phyloP scores from a whole-genome alignment of 495 filamentous ascomycete genomes.

The Talaromyces liani region DNA sequence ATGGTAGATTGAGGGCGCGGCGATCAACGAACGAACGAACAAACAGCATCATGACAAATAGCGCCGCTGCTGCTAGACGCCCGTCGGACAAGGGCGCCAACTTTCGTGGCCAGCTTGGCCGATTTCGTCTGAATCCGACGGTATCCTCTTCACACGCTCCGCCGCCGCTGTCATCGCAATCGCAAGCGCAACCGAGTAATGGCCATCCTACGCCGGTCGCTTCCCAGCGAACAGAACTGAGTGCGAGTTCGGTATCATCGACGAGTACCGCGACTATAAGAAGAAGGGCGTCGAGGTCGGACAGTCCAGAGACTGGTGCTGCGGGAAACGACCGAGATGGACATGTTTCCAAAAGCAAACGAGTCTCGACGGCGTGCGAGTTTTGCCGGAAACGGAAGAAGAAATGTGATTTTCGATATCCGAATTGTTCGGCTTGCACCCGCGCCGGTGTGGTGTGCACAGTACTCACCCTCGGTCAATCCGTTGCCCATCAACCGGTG shows the following conservation, averaged over 20 bases:
- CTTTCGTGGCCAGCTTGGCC: conserved; percentile 39
- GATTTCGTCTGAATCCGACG: conserved; percentile 28
- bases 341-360: conserved; percentile 17
- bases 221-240: not conserved
- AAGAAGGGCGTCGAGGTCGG: not conserved
- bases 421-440: conserved; percentile 44
- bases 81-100: conserved; percentile 10
- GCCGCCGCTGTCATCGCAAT: conserved; percentile 15
- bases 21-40: not conserved
- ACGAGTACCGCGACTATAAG: not conserved
- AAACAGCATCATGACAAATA: not conserved
- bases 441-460: conserved; percentile 45
- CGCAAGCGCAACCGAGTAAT: not conserved
- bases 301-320: not conserved
- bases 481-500: conserved; percentile 34
- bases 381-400: conserved; percentile 48
- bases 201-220: not conserved
- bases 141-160: not conserved
- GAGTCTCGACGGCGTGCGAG: conserved; percentile 43
- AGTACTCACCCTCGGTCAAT: conserved; percentile 35
- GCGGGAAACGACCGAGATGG: conserved; percentile 1
- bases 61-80: conserved; percentile 2
- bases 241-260: not conserved
- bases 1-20: conserved; percentile 1
- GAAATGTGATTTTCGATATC: conserved; percentile 48